Evolutionary conservation across 1,139 yeast genomes (phyloP).

Genomic region (Zygoascus sp.): DNA sequence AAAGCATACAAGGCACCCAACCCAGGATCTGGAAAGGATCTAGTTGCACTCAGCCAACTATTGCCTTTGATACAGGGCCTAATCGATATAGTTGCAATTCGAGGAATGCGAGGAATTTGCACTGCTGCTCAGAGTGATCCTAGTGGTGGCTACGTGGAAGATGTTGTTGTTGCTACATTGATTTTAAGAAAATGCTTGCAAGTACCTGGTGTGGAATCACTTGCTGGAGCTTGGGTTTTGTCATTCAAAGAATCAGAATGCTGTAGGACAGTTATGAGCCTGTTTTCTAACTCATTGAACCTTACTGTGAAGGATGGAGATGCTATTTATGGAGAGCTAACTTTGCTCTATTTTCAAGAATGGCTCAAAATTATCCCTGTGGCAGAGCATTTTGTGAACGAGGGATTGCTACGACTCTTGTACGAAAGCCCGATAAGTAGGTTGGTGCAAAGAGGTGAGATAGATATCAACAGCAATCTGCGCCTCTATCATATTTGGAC

Average conservation of each 20-base stretch:
- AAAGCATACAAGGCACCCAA: not conserved
- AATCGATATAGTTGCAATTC: constrained; percentile 30
- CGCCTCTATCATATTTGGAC: constrained; percentile 74
- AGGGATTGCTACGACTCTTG: constrained; percentile 65
- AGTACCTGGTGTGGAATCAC: constrained; percentile 47
- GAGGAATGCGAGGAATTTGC: constrained; percentile 29
- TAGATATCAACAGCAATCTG: constrained; percentile 48
- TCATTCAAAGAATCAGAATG: constrained; percentile 57
- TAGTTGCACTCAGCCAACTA: constrained; percentile 1
- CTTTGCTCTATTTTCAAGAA: constrained; percentile 66
- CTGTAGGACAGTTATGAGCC: constrained; percentile 55
- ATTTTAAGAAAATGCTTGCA: constrained; percentile 55
- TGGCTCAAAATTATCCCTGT: constrained; percentile 57
- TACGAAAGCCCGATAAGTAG: constrained; percentile 71
- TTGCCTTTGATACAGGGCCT: constrained; percentile 24
- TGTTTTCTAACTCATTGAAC: constrained; percentile 65
- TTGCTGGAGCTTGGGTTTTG: constrained; percentile 39
- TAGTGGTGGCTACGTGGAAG: constrained; percentile 51
- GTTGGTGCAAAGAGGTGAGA: constrained; percentile 60
- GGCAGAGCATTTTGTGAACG: constrained; percentile 60
- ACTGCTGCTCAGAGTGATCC: constrained; percentile 20
- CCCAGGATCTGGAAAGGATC: not conserved
- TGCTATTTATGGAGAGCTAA: constrained; percentile 65
- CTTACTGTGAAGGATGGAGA: constrained; percentile 53
- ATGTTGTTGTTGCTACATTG: constrained; percentile 58